Percentiles rank a stretch among this genome's conserved stretches.
phyloP scores from a whole-genome alignment of 495 filamentous ascomycete species.

The Aspergillus avenaceus region DNA sequence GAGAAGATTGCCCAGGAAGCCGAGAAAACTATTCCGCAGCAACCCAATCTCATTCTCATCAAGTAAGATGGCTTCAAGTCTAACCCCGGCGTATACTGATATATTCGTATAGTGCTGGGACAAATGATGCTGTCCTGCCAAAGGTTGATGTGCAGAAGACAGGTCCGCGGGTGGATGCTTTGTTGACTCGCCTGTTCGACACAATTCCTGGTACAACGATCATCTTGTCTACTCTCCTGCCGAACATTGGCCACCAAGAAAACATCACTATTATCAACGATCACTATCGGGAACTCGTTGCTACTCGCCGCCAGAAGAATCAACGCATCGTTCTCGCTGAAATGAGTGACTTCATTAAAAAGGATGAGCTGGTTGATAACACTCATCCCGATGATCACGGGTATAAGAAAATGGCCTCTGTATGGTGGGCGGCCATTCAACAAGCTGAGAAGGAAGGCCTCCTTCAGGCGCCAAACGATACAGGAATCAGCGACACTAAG shows the following conservation, averaged over 20 bases:
- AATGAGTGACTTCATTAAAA: conserved; percentile 34
- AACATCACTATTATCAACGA: conserved; percentile 31
- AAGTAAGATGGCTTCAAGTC: conserved; percentile 18
- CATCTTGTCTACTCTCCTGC: conserved; percentile 46
- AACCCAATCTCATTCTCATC: conserved; percentile 49
- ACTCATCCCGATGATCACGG: conserved; percentile 48
- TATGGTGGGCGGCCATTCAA: conserved; percentile 44
- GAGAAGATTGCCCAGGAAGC: conserved; percentile 38
- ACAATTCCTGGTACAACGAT: conserved; percentile 40
- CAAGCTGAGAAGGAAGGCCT: conserved; percentile 21
- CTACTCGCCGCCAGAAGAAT: conserved; percentile 20
- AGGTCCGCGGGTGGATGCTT: conserved; percentile 21
- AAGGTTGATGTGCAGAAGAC: conserved; percentile 17
- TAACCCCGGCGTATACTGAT: not conserved
- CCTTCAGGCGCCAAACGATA: conserved; percentile 15
- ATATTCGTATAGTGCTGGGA: conserved; percentile 30
- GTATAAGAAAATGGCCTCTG: conserved; percentile 50
- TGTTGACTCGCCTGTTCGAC: conserved; percentile 35
- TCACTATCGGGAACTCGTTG: conserved; percentile 31
- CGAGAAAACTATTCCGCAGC: conserved; percentile 20
- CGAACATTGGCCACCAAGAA: conserved; percentile 20
- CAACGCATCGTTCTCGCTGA: conserved; percentile 44
- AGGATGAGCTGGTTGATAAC: conserved; percentile 37
- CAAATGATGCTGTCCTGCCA: conserved; percentile 43
- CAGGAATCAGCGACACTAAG: not conserved